These are phyloP conservation scores for Oidium heveae DNA, from an alignment of 2,329 filamentous ascomycete species.

Conservation along the genomic window DNA sequence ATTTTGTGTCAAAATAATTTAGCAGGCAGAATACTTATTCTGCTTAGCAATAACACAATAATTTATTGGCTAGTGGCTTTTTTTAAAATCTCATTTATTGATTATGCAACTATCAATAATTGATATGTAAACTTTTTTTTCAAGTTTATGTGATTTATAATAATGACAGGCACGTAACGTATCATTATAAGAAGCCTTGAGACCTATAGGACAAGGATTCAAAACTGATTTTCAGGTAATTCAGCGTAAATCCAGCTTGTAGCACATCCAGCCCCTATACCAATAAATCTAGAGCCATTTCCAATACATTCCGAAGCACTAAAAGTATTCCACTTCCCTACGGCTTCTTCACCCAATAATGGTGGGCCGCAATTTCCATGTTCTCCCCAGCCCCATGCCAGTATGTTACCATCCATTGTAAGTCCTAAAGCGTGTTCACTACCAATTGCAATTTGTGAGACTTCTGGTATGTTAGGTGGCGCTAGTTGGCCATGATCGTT, in stretches of 20 bases:
- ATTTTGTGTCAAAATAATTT: no score
- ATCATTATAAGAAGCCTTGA: neutral
- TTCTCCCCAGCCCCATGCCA: conserved; percentile 92
- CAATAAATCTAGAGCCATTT: conserved; percentile 24
- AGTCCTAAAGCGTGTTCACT: conserved; percentile 75
- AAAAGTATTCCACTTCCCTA: conserved; percentile 42
- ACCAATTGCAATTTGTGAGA: conserved; percentile 47
- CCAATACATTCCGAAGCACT: conserved; percentile 29
- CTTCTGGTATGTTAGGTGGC: conserved; percentile 29
- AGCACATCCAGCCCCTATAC: conserved; percentile 65
- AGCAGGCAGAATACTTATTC: no score
- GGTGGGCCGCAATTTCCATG: conserved; percentile 80
- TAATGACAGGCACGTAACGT: no score
- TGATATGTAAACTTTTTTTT: no score
- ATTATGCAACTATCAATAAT: no score
- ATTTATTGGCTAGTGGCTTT: no score
- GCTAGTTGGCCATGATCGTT: conserved; percentile 66
- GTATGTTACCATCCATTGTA: conserved; percentile 35
- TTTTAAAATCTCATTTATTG: no score
- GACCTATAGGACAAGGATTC: conserved; percentile 3
- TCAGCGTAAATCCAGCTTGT: conserved; percentile 52
- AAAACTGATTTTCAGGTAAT: neutral
- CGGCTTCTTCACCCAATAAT: conserved; percentile 37
- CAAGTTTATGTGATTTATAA: no score
- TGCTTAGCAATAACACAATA: no score